Percentiles rank a stretch among this genome's conserved stretches.
Conservation (phyloP, 2,329 filamentous ascomycete genomes). For the Beauveria pseudobassiana region DNA sequence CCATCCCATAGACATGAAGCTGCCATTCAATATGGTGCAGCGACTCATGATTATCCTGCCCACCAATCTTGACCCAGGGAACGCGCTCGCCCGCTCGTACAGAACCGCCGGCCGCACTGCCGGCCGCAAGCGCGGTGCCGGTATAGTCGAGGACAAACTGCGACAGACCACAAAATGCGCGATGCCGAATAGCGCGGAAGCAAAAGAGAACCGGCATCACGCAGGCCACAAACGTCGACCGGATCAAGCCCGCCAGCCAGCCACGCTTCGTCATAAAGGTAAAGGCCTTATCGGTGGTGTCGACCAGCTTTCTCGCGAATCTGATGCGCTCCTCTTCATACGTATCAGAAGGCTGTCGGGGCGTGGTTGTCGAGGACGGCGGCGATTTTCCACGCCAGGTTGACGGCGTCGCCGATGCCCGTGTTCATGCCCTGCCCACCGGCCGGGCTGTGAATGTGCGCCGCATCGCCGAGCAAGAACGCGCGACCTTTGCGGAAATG, state of each 20-base stretch:
- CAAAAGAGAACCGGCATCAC: neutral
- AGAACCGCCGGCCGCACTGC: neutral
- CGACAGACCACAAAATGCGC: neutral
- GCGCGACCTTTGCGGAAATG: conserved; percentile 24
- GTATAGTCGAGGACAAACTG: conserved; percentile 1
- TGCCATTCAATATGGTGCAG: conserved; percentile 8
- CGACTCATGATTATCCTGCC: neutral
- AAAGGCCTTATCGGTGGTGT: conserved; percentile 1
- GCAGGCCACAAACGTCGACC: neutral
- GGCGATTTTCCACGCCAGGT: conserved; percentile 29
- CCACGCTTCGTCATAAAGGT: neutral
- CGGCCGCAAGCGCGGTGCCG: neutral
- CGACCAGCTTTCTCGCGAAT: neutral
- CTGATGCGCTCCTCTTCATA: conserved; percentile 19
- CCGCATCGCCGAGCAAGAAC: conserved; percentile 27
- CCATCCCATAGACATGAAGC: conserved; percentile 6
- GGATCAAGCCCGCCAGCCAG: neutral
- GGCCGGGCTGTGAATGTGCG: conserved; percentile 27
- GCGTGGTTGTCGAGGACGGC: conserved; percentile 17
- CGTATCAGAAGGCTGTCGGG: conserved; percentile 15
- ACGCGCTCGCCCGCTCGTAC: conserved; percentile 2
- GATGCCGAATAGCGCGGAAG: neutral
- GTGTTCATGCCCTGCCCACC: conserved; percentile 32
- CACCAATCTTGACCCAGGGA: neutral
- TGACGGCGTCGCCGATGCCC: conserved; percentile 26